A percentile compares a stretch with the other conserved stretches of the same genome.
phyloP scores from a whole-genome alignment of 768 basidiomycete genomes.

The Cystofilobasidium capitatum region DNA sequence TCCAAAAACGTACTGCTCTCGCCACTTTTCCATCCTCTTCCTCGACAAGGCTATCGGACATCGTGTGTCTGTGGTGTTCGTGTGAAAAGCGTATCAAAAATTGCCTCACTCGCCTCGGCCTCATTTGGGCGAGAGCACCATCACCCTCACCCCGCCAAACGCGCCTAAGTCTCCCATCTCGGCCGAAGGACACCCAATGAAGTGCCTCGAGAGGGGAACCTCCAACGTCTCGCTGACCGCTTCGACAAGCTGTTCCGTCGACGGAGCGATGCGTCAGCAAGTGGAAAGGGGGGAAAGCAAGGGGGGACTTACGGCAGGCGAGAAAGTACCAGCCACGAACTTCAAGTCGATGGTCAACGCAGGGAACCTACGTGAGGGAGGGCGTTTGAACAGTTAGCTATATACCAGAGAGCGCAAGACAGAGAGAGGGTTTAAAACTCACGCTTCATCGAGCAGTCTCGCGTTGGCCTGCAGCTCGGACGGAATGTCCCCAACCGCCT shows the following conservation, averaged over 20 bases:
- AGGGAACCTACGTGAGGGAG: conserved; percentile 58
- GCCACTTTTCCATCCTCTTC: too few species aligned
- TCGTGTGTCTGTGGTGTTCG: too few species aligned
- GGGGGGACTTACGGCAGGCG: conserved; percentile 31
- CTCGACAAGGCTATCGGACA: too few species aligned
- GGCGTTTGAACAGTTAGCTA: conserved; percentile 26
- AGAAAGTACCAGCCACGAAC: conserved; percentile 37
- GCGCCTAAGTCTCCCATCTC: conserved; percentile 6
- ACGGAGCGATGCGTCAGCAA: not conserved
- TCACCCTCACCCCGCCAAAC: conserved; percentile 20
- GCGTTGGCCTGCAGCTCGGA: conserved; percentile 65
- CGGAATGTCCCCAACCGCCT: conserved; percentile 49
- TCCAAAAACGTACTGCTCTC: too few species aligned
- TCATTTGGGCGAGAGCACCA: too few species aligned
- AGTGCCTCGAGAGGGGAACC: conserved; percentile 17
- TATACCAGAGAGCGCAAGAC: not conserved
- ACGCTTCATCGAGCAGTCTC: conserved; percentile 38
- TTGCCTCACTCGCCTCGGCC: too few species aligned
- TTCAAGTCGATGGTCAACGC: conserved; percentile 53
- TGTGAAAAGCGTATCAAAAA: too few species aligned
- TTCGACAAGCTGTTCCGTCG: conserved; percentile 1
- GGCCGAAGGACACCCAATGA: conserved; percentile 24
- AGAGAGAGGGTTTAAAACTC: conserved; percentile 38
- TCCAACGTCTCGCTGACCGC: conserved; percentile 11
- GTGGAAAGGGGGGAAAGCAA: conserved; percentile 41